Conservation (phyloP, 176 grass and related monocot species). For the Raddia guianensis region DNA sequence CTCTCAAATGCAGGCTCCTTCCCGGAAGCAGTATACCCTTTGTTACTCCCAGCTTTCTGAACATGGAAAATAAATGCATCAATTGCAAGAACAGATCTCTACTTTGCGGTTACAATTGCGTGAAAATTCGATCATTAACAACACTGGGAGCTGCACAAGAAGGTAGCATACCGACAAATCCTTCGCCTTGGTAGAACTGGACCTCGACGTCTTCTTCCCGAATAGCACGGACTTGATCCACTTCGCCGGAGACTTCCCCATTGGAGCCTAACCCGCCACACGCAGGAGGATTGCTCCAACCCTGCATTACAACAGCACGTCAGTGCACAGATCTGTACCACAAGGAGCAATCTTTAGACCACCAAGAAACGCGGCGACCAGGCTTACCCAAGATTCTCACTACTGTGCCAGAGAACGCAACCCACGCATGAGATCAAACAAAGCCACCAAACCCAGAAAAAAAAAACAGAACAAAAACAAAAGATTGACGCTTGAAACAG, state of each 20-base stretch:
- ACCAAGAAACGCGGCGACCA: not conserved
- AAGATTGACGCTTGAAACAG: not conserved
- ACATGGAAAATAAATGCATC: not conserved
- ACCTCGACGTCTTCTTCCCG: slow-evolving; percentile 74
- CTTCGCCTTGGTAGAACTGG: slow-evolving; percentile 54
- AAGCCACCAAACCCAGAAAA: not conserved
- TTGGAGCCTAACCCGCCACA: slow-evolving; percentile 35
- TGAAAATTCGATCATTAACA: not conserved
- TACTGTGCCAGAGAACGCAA: slow-evolving; percentile 4
- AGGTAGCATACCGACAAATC: slow-evolving; percentile 40
- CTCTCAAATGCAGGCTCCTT: slow-evolving; percentile 45
- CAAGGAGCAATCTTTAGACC: not conserved
- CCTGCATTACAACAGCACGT: slow-evolving; percentile 27
- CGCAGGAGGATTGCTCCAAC: slow-evolving; percentile 19
- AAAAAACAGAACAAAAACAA: not conserved
- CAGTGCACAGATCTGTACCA: slow-evolving; percentile 42
- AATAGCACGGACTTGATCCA: slow-evolving; percentile 82
- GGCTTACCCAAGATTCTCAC: not conserved
- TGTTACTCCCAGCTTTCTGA: slow-evolving; percentile 60
- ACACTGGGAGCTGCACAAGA: slow-evolving; percentile 1
- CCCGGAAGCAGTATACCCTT: slow-evolving; percentile 45
- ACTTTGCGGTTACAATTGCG: not conserved
- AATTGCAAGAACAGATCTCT: slow-evolving; percentile 17
- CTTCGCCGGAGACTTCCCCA: slow-evolving; percentile 82
- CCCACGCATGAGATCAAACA: not conserved